Evolutionary conservation across 139 green algal genomes (phyloP).

Genomic region (Gonium pectorale): DNA sequence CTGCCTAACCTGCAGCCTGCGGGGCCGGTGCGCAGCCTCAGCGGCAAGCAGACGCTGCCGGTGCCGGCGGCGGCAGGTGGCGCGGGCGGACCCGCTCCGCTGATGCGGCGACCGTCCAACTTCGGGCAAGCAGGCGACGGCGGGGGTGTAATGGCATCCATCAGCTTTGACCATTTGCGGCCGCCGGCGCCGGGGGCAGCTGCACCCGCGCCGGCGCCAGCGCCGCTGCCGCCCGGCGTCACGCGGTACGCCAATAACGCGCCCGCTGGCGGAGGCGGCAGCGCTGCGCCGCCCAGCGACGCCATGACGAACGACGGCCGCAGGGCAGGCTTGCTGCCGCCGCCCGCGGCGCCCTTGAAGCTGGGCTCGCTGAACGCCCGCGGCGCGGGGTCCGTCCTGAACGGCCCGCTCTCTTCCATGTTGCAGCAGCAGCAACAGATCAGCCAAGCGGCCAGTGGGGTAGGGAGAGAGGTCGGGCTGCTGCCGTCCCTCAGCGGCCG

Average conservation of each 20-base stretch:
- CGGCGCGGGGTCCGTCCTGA: neutral
- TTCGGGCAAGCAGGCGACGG: neutral
- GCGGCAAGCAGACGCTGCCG: neutral
- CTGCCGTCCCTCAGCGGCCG: slow-evolving; percentile 28
- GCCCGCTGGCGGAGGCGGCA: neutral
- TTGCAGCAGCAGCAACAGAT: slow-evolving; percentile 7
- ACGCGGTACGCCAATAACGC: slow-evolving; percentile 8
- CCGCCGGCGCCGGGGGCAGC: neutral
- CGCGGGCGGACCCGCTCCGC: neutral
- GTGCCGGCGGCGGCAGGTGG: neutral
- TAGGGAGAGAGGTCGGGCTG: neutral
- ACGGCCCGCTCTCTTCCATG: slow-evolving; percentile 1
- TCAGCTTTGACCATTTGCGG: slow-evolving; percentile 13
- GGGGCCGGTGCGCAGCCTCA: neutral
- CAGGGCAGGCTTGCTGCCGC: neutral
- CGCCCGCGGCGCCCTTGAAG: slow-evolving; percentile 2
- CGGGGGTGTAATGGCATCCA: slow-evolving; percentile 10
- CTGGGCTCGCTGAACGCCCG: slow-evolving; percentile 18
- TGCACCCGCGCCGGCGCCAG: neutral
- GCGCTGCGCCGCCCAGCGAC: neutral
- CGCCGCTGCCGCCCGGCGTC: slow-evolving; percentile 29
- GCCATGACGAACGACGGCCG: slow-evolving; percentile 7
- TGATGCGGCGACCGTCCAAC: neutral
- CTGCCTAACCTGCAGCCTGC: neutral
- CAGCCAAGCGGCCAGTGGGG: no score